These are phyloP conservation scores for Baorangia bicolor DNA, from an alignment of 768 basidiomycete genomes.

Conservation along the genomic window DNA sequence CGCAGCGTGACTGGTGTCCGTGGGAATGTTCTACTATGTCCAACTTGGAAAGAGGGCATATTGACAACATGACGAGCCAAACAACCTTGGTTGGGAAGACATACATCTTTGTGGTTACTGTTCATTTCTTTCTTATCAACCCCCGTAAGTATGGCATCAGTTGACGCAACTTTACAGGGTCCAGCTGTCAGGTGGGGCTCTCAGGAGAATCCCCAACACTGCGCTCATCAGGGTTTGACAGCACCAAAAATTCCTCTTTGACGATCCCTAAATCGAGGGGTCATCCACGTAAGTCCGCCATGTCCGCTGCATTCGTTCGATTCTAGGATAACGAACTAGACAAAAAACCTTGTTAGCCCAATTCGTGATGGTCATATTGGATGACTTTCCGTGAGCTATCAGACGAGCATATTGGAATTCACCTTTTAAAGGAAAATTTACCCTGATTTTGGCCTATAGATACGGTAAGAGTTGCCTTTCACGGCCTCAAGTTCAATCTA, in stretches of 20 bases:
- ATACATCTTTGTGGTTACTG: conserved; percentile 16
- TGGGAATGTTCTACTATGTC: conserved; percentile 21
- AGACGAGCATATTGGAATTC: too few species aligned
- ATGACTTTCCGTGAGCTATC: too few species aligned
- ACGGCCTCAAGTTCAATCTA: too few species aligned
- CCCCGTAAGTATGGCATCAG: conserved; percentile 21
- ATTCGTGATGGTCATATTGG: too few species aligned
- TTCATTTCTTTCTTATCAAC: conserved; percentile 23
- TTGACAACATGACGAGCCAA: conserved; percentile 1
- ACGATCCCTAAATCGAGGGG: conserved; percentile 16
- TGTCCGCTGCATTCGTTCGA: conserved; percentile 6
- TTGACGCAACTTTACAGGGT: conserved; percentile 25
- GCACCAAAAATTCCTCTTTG: conserved; percentile 21
- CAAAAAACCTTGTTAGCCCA: too few species aligned
- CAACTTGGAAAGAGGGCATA: not conserved
- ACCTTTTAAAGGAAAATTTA: too few species aligned
- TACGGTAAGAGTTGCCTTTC: too few species aligned
- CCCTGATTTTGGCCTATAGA: too few species aligned
- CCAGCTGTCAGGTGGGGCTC: conserved; percentile 20
- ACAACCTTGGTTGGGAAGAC: conserved; percentile 21
- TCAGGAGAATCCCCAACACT: conserved; percentile 5
- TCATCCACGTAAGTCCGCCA: conserved; percentile 23
- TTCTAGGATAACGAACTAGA: conserved; percentile 15
- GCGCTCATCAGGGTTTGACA: conserved; percentile 30
- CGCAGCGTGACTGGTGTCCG: conserved; percentile 15